These are phyloP conservation scores for Quillaja saponaria DNA, from an alignment of 306 rosid species.

Conservation along the genomic window DNA sequence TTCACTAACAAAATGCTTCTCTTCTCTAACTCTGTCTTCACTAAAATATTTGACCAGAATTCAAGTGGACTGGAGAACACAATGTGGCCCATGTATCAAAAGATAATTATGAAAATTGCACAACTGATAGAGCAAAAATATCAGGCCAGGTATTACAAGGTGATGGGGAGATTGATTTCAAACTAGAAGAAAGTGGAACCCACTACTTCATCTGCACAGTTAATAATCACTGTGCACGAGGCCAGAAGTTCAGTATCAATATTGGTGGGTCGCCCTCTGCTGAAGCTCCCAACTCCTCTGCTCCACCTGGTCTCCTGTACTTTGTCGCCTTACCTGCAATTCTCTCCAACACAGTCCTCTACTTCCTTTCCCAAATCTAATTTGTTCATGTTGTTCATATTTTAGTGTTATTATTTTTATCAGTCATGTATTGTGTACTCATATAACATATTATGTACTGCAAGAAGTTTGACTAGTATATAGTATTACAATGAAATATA, in stretches of 20 bases:
- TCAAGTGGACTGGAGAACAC: conserved; percentile 16
- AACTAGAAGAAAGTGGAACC: neutral
- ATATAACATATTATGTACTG: neutral
- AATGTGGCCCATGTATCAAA: neutral
- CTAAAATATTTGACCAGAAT: conserved; percentile 21
- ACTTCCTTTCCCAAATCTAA: neutral
- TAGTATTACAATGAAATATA: no score
- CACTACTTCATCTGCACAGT: conserved; percentile 36
- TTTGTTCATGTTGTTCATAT: neutral
- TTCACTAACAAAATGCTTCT: neutral
- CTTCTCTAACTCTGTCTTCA: neutral
- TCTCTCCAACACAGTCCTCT: conserved; percentile 3
- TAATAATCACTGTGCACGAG: conserved; percentile 23
- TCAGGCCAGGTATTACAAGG: no score
- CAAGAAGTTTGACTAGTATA: neutral
- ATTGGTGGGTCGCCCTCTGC: conserved; percentile 3
- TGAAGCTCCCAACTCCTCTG: neutral
- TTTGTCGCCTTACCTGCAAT: conserved; percentile 12
- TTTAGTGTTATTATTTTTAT: neutral
- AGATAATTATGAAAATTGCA: conserved; percentile 23
- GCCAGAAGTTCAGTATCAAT: conserved; percentile 33
- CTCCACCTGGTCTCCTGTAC: neutral
- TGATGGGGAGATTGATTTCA: no score
- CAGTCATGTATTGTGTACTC: neutral
- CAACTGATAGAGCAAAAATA: neutral